A percentile compares a stretch with the other conserved stretches of the same genome.
These are phyloP conservation scores for Echeveria elegans DNA, from an alignment of 164 flowering plant species.

Conservation along the genomic window DNA sequence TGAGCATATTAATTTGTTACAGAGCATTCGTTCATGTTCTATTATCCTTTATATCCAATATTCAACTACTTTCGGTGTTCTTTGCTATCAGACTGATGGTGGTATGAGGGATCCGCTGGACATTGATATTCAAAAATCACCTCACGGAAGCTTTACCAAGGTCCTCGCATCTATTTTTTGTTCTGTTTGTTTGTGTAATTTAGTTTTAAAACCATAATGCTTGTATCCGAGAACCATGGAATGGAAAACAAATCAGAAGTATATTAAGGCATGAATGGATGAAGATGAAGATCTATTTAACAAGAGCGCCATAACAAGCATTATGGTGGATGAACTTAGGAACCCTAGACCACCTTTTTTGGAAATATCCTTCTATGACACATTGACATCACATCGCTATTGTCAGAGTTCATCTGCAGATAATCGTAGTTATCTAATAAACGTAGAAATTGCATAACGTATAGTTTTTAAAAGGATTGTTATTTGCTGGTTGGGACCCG, in stretches of 20 bases:
- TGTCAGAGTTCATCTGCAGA: too few relatives aligned
- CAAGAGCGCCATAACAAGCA: too few relatives aligned
- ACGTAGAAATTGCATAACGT: too few relatives aligned
- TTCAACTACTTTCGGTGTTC: not conserved
- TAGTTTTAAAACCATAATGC: not conserved
- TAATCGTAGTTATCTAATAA: not conserved
- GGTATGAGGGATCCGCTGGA: slow-evolving; percentile 44
- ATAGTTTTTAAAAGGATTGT: too few relatives aligned
- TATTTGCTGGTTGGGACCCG: not conserved
- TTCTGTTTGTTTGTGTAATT: not conserved
- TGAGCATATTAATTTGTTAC: not conserved
- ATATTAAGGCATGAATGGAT: too few relatives aligned
- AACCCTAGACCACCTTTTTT: too few relatives aligned
- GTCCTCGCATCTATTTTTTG: slow-evolving; percentile 18
- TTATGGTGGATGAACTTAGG: too few relatives aligned
- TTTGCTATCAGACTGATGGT: slow-evolving; percentile 49
- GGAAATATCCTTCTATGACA: too few relatives aligned
- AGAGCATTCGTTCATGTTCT: not conserved
- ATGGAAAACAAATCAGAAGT: not conserved
- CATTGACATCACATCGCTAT: too few relatives aligned
- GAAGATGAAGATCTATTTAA: too few relatives aligned
- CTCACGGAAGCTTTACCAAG: slow-evolving; percentile 75
- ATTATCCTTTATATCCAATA: not conserved
- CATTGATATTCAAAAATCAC: slow-evolving; percentile 38
- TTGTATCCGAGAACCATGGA: not conserved